A percentile compares a stretch with the other conserved stretches of the same genome.
phyloP scores from a whole-genome alignment of 1,284 basidiomycete genomes.

The Cerrena zonata region DNA sequence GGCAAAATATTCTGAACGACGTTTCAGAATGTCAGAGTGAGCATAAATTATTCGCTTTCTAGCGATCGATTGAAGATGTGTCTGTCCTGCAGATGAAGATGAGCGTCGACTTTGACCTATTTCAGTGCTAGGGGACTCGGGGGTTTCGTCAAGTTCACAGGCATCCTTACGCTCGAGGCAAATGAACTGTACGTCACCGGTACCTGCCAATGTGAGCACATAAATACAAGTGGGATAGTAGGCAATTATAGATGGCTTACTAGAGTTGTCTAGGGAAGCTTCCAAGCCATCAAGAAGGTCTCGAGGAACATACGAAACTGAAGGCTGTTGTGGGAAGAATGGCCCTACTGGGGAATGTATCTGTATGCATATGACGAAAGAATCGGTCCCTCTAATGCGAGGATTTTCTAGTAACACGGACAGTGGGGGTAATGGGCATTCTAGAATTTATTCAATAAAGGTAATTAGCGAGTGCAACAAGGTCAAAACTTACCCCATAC shows the following conservation, averaged over 20 bases:
- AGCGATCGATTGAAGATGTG: conserved; percentile 41
- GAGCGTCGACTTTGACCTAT: conserved; percentile 27
- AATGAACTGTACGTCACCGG: conserved; percentile 59
- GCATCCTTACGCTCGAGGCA: conserved; percentile 55
- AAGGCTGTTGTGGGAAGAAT: conserved; percentile 59
- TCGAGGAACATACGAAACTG: conserved; percentile 57
- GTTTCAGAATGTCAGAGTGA: conserved; percentile 70
- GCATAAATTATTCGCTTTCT: conserved; percentile 74
- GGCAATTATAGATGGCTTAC: conserved; percentile 34
- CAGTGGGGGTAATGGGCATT: conserved; percentile 60
- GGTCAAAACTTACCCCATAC: conserved; percentile 52
- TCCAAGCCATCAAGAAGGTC: conserved; percentile 59
- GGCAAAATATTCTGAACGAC: conserved; percentile 74
- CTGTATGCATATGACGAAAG: conserved; percentile 65
- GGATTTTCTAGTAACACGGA: conserved; percentile 56
- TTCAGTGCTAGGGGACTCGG: conserved; percentile 20
- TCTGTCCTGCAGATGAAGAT: conserved; percentile 38
- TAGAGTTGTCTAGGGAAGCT: conserved; percentile 57
- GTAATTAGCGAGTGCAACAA: conserved; percentile 4
- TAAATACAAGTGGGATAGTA: not conserved
- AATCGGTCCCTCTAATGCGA: conserved; percentile 53
- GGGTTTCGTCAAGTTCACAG: conserved; percentile 17
- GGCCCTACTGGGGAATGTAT: conserved; percentile 64
- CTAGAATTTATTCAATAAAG: conserved; percentile 28
- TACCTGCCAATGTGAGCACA: conserved; percentile 29